Evolutionary conservation across 2,329 filamentous ascomycete genomes (phyloP).

Genomic region (Elsinoe arachidis): DNA sequence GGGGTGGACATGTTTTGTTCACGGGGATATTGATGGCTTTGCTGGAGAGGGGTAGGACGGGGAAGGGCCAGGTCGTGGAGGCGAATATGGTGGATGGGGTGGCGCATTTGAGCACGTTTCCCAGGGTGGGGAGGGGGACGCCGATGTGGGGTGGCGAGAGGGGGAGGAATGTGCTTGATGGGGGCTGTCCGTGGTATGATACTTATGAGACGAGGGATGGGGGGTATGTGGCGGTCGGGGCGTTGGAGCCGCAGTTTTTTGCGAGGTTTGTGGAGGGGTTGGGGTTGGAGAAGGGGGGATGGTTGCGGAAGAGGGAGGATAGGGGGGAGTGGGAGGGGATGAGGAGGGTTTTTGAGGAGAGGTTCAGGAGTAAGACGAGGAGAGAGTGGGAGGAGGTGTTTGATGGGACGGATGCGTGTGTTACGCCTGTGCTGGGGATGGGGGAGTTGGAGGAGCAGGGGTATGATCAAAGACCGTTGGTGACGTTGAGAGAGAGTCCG

Average conservation of each 20-base stretch:
- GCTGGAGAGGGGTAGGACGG: constrained; percentile 53
- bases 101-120: constrained; percentile 69
- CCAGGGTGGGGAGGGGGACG: constrained; percentile 57
- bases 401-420: constrained; percentile 85
- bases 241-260: constrained; percentile 84
- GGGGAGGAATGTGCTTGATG: constrained; percentile 72
- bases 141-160: constrained; percentile 54
- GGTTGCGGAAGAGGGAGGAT: constrained; percentile 49
- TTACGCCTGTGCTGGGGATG: constrained; percentile 75
- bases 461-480: constrained; percentile 62
- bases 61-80: constrained; percentile 79
- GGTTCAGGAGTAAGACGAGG: constrained; percentile 63
- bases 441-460: constrained; percentile 56
- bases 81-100: constrained; percentile 95
- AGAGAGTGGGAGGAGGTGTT: constrained; percentile 78
- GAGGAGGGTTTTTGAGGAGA: constrained; percentile 48
- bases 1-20: constrained; percentile 74
- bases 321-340: constrained; percentile 60
- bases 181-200: constrained; percentile 80
- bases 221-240: constrained; percentile 77
- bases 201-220: constrained; percentile 79
- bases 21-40: constrained; percentile 76
- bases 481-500: constrained; percentile 62
- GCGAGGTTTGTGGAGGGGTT: constrained; percentile 57
- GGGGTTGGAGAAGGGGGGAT: constrained; percentile 41